A percentile compares a stretch with the other conserved stretches of the same genome.
These are phyloP conservation scores for Globisporangium nodosum DNA, from an alignment of 352 stramenopile species.

Conservation along the genomic window DNA sequence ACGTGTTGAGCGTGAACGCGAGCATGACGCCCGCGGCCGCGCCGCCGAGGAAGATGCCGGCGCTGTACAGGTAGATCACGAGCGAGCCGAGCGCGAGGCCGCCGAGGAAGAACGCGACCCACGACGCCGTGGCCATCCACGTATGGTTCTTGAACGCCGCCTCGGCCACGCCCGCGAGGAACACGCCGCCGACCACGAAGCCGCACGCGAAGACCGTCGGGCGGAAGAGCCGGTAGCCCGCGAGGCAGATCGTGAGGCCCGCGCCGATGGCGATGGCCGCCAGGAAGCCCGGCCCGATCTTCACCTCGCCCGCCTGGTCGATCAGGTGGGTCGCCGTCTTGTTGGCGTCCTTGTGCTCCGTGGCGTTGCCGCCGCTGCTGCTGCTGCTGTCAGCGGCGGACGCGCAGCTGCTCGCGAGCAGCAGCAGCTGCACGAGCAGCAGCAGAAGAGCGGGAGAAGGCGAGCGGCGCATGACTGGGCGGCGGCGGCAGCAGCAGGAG, in stretches of 20 bases:
- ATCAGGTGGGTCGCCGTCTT: slow-evolving; percentile 21
- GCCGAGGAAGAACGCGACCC: slow-evolving; percentile 40
- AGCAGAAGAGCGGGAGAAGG: neutral
- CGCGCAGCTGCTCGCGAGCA: neutral
- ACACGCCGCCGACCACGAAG: slow-evolving; percentile 38
- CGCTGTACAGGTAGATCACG: slow-evolving; percentile 38
- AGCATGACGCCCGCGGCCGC: slow-evolving; percentile 31
- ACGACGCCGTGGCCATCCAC: slow-evolving; percentile 40
- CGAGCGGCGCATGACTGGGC: neutral
- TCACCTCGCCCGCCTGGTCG: slow-evolving; percentile 20
- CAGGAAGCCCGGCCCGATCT: slow-evolving; percentile 27
- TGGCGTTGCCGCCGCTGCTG: neutral
- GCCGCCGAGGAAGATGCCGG: slow-evolving; percentile 38
- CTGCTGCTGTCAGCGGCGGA: slow-evolving; percentile 2
- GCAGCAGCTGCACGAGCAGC: slow-evolving; percentile 1
- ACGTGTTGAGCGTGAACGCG: slow-evolving; percentile 47
- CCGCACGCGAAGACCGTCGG: slow-evolving; percentile 33
- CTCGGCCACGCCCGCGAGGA: slow-evolving; percentile 29
- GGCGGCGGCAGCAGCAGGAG: too few species aligned
- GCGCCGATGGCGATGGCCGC: slow-evolving; percentile 28
- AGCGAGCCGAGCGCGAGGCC: slow-evolving; percentile 28
- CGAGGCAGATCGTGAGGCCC: slow-evolving; percentile 24
- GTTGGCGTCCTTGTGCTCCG: slow-evolving; percentile 9
- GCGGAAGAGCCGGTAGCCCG: slow-evolving; percentile 34
- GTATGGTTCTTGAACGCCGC: slow-evolving; percentile 19